A percentile compares a stretch with the other conserved stretches of the same genome.
Conservation (phyloP, 2,329 filamentous ascomycete species). For the Penicillium freii region DNA sequence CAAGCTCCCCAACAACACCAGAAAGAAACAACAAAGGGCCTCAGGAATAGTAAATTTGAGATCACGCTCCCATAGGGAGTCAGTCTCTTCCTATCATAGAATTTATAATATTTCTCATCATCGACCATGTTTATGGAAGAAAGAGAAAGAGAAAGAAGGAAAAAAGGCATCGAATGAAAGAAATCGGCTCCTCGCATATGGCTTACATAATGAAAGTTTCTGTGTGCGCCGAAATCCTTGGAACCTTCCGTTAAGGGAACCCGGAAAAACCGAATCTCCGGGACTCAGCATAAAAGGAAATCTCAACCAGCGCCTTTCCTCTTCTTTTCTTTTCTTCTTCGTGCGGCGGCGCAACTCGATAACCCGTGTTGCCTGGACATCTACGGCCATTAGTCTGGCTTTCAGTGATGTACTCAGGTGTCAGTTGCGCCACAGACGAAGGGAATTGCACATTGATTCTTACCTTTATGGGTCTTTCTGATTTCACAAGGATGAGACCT, state of each 20-base stretch:
- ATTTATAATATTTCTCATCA: constrained; percentile 45
- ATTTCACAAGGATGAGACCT: constrained; percentile 44
- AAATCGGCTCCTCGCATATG: constrained; percentile 6
- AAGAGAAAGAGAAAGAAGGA: constrained; percentile 18
- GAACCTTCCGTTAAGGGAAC: not conserved
- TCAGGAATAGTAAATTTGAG: constrained; percentile 44
- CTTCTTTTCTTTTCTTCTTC: constrained; percentile 61
- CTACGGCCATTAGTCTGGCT: constrained; percentile 36
- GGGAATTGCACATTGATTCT: constrained; percentile 71
- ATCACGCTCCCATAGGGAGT: constrained; percentile 42
- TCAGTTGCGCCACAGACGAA: constrained; percentile 77
- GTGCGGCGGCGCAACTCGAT: constrained; percentile 75
- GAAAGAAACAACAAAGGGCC: constrained; percentile 27
- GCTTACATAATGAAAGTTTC: constrained; percentile 17
- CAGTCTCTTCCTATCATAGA: constrained; percentile 52
- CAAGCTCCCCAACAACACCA: not conserved
- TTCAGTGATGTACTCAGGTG: constrained; percentile 60
- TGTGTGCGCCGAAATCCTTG: constrained; percentile 3
- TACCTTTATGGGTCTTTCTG: constrained; percentile 51
- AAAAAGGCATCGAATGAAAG: constrained; percentile 7
- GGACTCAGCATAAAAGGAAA: constrained; percentile 18
- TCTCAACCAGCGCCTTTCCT: constrained; percentile 22
- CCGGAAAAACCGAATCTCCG: constrained; percentile 18
- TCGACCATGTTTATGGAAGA: constrained; percentile 33
- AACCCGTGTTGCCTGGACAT: constrained; percentile 79